Conservation (phyloP, 1,284 basidiomycete genomes). For the Trametes pubescens region DNA sequence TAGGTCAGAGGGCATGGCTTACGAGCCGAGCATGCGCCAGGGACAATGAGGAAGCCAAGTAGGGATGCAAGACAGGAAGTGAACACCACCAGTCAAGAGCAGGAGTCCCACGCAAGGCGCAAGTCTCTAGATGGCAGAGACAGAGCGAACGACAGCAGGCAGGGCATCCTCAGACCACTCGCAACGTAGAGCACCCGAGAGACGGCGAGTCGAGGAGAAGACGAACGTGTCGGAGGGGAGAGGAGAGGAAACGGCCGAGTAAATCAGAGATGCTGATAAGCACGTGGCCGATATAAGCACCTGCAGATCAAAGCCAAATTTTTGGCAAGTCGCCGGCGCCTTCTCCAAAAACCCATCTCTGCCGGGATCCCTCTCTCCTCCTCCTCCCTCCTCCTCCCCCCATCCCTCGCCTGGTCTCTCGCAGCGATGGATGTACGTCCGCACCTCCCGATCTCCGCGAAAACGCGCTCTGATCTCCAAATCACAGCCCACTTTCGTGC, state of each 20-base stretch:
- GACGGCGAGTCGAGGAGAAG: not conserved
- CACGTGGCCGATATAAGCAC: constrained; percentile 26
- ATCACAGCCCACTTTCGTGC: constrained; percentile 69
- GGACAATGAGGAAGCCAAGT: not conserved
- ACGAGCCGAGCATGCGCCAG: not conserved
- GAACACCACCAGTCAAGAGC: not conserved
- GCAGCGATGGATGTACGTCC: constrained; percentile 42
- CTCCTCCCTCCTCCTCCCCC: constrained; percentile 24
- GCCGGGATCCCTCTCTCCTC: constrained; percentile 13
- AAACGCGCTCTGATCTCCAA: constrained; percentile 16
- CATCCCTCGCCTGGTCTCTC: constrained; percentile 18
- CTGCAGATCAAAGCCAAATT: constrained; percentile 39
- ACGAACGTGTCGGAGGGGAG: not conserved
- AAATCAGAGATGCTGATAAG: constrained; percentile 23
- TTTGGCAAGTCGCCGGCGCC: constrained; percentile 35
- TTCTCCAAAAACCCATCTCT: constrained; percentile 24
- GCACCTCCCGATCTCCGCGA: not conserved
- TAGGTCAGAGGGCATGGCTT: constrained; percentile 1
- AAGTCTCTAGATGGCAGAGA: not conserved
- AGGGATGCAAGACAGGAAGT: not conserved
- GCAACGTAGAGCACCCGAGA: not conserved
- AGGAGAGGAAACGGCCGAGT: constrained; percentile 3
- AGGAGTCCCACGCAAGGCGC: not conserved
- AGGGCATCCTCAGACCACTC: not conserved
- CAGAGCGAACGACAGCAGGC: not conserved